A percentile compares a stretch with the other conserved stretches of the same genome.
Conservation (phyloP, 1,284 basidiomycete species). For the Salmacisia buchloeana region DNA sequence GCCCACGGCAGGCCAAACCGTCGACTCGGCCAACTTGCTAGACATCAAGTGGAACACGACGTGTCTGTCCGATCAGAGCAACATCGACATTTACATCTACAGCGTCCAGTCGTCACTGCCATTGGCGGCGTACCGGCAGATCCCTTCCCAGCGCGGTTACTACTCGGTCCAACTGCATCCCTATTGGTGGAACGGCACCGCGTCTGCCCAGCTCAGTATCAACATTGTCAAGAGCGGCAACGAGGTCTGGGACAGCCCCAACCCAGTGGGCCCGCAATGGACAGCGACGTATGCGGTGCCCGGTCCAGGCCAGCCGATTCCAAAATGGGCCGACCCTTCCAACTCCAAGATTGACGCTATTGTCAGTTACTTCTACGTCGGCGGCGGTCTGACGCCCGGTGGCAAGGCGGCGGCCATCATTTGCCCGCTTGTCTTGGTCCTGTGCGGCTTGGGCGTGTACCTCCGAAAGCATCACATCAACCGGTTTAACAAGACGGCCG, state of each 20-base stretch:
- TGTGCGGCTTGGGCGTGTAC: constrained; percentile 28
- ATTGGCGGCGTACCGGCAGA: constrained; percentile 37
- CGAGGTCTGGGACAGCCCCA: constrained; percentile 45
- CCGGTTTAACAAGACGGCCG: constrained; percentile 45
- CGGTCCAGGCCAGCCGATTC: constrained; percentile 23
- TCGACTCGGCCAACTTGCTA: constrained; percentile 30
- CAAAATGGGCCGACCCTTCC: constrained; percentile 20
- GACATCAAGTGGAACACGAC: constrained; percentile 33
- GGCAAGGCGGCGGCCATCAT: constrained; percentile 46
- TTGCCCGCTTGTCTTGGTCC: constrained; percentile 37
- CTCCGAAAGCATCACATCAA: constrained; percentile 46
- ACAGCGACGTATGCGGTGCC: constrained; percentile 37
- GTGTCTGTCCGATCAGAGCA: constrained; percentile 18
- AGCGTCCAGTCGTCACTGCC: constrained; percentile 26
- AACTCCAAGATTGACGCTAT: constrained; percentile 19
- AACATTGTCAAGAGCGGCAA: constrained; percentile 47
- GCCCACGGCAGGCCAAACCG: constrained; percentile 18
- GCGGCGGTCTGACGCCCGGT: constrained; percentile 31
- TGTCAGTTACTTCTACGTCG: constrained; percentile 34
- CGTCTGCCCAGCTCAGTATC: constrained; percentile 32
- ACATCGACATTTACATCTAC: constrained; percentile 48
- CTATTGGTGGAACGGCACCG: constrained; percentile 39
- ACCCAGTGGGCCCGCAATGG: constrained; percentile 44
- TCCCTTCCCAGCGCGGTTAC: constrained; percentile 25
- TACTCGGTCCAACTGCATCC: constrained; percentile 36